Percentiles rank a stretch among this genome's conserved stretches.
phyloP scores from a whole-genome alignment of 805 yeast species.

The Teunomyces funiuensis region DNA sequence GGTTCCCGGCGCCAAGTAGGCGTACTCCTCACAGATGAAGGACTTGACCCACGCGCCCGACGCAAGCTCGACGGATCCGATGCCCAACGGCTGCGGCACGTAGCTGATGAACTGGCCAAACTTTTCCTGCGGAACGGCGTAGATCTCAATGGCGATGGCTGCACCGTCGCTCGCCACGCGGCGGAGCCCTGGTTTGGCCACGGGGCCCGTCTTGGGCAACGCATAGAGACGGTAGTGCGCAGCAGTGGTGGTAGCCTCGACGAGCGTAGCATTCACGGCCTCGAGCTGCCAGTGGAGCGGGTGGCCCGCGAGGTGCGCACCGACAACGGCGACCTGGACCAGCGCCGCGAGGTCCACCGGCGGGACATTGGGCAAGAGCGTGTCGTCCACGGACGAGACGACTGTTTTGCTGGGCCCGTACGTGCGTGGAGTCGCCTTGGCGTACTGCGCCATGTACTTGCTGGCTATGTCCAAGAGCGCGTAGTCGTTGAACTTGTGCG shows the following conservation, averaged over 20 bases:
- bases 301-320: constrained; percentile 89
- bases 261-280: constrained; percentile 72
- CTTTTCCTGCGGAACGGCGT: constrained; percentile 71
- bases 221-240: constrained; percentile 75
- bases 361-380: constrained; percentile 47
- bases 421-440: constrained; percentile 47
- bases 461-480: constrained; percentile 85
- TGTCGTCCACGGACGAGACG: constrained; percentile 44
- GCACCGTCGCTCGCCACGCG: constrained; percentile 59
- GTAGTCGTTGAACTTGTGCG: constrained; percentile 80
- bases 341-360: constrained; percentile 37
- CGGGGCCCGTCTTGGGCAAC: constrained; percentile 76
- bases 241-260: constrained; percentile 68
- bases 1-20: constrained; percentile 71
- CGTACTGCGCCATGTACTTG: constrained; percentile 55
- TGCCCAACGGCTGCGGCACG: constrained; percentile 95
- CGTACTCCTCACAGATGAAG: constrained; percentile 90
- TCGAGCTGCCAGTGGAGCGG: constrained; percentile 93
- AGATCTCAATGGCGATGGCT: constrained; percentile 73
- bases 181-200: constrained; percentile 86
- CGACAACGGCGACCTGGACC: constrained; percentile 86
- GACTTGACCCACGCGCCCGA: constrained; percentile 87
- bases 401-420: constrained; percentile 51
- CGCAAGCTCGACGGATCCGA: constrained; percentile 85
- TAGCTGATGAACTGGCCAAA: constrained; percentile 83